These are phyloP conservation scores for Suillus lakei DNA, from an alignment of 768 basidiomycete species.

Conservation along the genomic window DNA sequence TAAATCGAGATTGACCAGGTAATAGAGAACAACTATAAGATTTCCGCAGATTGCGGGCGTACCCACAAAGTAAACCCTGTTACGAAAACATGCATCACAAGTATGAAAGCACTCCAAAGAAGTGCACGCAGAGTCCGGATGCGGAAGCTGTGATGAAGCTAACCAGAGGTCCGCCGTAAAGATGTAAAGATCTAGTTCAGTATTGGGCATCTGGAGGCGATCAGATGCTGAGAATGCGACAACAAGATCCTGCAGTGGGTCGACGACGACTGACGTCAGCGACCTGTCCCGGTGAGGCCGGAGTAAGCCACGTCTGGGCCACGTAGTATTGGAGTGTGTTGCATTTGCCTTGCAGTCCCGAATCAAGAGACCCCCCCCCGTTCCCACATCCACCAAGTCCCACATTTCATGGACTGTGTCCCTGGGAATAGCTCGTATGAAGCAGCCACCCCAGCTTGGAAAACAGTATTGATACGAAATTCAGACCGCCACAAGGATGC, in stretches of 20 bases:
- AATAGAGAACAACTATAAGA: neutral
- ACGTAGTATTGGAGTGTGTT: neutral
- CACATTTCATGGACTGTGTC: neutral
- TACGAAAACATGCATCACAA: neutral
- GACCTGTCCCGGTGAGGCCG: too few relatives aligned
- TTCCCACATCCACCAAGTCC: neutral
- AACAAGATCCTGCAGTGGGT: conserved; percentile 5
- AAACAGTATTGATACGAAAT: neutral
- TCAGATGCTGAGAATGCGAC: neutral
- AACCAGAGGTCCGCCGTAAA: neutral
- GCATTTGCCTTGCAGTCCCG: neutral
- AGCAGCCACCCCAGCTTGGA: neutral
- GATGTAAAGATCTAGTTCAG: neutral
- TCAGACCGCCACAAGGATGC: neutral
- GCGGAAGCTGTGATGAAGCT: conserved; percentile 2
- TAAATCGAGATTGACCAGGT: too few relatives aligned
- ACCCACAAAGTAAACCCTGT: neutral
- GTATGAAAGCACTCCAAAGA: neutral
- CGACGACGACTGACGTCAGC: neutral
- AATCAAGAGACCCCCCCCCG: neutral
- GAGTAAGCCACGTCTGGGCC: neutral
- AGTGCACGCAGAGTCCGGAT: neutral
- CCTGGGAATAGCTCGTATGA: neutral
- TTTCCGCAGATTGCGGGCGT: neutral
- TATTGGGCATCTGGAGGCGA: neutral